A percentile compares a stretch with the other conserved stretches of the same genome.
phyloP scores from a whole-genome alignment of 1,139 yeast genomes.

The Pichia kudriavzevii region DNA sequence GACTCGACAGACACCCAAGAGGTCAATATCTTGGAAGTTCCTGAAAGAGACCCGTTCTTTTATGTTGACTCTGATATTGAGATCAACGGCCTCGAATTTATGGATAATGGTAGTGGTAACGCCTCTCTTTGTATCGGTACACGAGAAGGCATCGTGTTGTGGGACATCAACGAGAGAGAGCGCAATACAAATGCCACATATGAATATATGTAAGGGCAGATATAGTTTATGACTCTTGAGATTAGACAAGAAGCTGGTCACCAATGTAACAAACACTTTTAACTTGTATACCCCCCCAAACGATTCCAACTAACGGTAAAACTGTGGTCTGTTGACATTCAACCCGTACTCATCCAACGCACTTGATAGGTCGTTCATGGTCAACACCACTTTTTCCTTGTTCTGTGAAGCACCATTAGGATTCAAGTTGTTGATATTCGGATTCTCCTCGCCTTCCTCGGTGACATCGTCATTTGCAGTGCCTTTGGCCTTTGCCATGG shows the following conservation, averaged over 20 bases:
- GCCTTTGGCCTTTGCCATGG: conserved; percentile 22
- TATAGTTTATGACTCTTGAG: background rate
- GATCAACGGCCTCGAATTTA: conserved; percentile 41
- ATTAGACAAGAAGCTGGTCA: too few relatives aligned
- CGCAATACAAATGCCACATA: conserved; percentile 41
- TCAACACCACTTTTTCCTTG: conserved; percentile 71
- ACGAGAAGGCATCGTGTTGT: conserved; percentile 40
- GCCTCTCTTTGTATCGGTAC: conserved; percentile 38
- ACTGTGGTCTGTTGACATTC: conserved; percentile 86
- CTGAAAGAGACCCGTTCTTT: conserved; percentile 17
- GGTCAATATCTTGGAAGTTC: conserved; percentile 5
- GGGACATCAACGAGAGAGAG: conserved; percentile 46
- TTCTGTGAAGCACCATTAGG: conserved; percentile 32
- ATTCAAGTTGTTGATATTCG: conserved; percentile 8
- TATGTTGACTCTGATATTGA: conserved; percentile 29
- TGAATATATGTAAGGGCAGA: conserved; percentile 10
- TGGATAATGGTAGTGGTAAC: conserved; percentile 36
- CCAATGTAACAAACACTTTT: background rate
- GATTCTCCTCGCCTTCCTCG: conserved; percentile 11
- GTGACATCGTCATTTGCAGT: conserved; percentile 4
- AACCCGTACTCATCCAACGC: conserved; percentile 91
- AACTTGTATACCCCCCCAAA: conserved; percentile 23
- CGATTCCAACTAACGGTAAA: conserved; percentile 51
- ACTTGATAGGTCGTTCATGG: conserved; percentile 83
- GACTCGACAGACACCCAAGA: background rate